Base-by-base conservation (phyloP, 176 grass and related monocot species). In the Metroxylon sagu region DNA sequence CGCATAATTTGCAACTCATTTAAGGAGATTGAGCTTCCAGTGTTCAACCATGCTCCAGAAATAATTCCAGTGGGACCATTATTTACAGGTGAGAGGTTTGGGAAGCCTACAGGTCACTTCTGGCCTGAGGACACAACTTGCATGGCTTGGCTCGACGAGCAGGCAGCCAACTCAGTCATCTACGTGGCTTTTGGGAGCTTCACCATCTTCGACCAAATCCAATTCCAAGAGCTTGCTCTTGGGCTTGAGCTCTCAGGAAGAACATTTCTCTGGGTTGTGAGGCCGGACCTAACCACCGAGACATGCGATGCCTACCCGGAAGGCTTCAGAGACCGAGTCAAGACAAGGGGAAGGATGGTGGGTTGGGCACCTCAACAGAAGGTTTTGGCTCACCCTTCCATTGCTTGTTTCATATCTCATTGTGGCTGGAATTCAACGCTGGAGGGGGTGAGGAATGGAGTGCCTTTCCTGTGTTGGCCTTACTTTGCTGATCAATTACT, bases 121-220 rank as follows among this genome's bases (percentile, higher is more conserved):
- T 93, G 83, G 83, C 67, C 69, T 0, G 65, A 80, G 19, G 88
- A 87, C 35, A 1, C 5, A 16, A 17, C 64, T 16, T 92, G 68
- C 57, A 61, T 79, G 18, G 3, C 52, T 18, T 92, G 88, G 83
- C 88, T 92, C 19, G 77, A 92, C 49, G 50, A 35, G 3, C 79
- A 83, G 50, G 30, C 48, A 0, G 50, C 59, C 0, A 31, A 65
- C 14, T 80, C 88, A 1, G 83, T 92, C 16, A 16, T 92, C 52
- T 92, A 83, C 26, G 60, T 80, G 16, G 83, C 87, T n/a, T 92
- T 92, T 56, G 84, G 84, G 14, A 94, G 84, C 80, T 57, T 70
- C 15, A 29, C 74, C 0, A 53, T 81, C 52, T 26, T 69, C 77
- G 16, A 50, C 63, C 21, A 23, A 23, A 12, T 16, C 0, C 64